Evolutionary conservation across 1,284 basidiomycete species (phyloP), one percentile per base, ranked within the genome.

Genomic region (Cryptococcus sp.): DNA sequence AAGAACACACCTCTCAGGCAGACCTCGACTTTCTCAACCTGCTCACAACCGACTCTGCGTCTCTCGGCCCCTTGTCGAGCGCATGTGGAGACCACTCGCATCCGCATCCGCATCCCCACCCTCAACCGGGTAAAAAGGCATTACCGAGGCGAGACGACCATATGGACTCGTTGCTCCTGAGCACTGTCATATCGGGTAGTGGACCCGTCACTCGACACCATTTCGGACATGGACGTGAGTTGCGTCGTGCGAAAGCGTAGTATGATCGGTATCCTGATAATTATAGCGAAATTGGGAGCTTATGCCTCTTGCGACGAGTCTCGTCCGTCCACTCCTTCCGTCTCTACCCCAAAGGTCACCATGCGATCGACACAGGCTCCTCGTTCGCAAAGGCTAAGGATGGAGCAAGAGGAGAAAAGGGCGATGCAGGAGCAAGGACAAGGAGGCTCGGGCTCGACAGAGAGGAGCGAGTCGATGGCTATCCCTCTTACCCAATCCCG

Each of bases 301-400:
- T 74, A 74, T 50, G 53, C 70, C 1, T 59, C 61, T 2, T 72
- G 70, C 46, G 72, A 74, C 45, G 63, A 67, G 31, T 65, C 66
- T 23, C 47, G 61, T 21, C 66, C 69, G 0, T 37, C 56, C 4
- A 59, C 68, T 0, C 68, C 71, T 3, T n/a, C 47, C 33, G 31
- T 44, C 57, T 21, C 38, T 46, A 32, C 57, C 2, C 44, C 50
- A 16, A 54, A 56, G 48, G 44, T 61, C 11, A 47, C 54, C 42
- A 60, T 68, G 60, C 54, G 53, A 19, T 65, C 62, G n/a, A 53
- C 52, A 24, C 72, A 74, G 54, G 71, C 69, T 9, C 72, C 72
- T 2, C 55, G 72, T 25, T 63, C 61, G 23, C 64, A 69, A 41
- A 53, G 71, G 24, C 47, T 71, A 5, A 49, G 57, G 9, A 26